Evolutionary conservation across 2,329 filamentous ascomycete species (phyloP).

Genomic region (Exophiala sp.): DNA sequence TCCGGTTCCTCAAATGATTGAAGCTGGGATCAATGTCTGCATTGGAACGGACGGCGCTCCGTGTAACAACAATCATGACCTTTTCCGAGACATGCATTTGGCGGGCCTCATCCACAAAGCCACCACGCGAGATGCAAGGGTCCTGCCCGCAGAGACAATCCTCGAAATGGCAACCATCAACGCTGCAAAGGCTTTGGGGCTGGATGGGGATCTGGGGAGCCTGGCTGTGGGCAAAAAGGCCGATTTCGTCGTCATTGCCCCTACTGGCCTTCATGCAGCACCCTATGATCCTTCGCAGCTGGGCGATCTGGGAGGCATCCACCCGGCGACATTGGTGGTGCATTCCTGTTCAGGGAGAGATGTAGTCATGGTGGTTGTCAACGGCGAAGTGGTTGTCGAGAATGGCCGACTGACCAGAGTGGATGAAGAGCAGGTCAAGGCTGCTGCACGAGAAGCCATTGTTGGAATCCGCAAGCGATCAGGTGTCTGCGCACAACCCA

Average conservation of each 20-base stretch:
- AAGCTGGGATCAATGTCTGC: conserved; percentile 41
- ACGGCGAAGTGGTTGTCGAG: not conserved
- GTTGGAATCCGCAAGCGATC: too few species aligned
- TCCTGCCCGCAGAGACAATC: conserved; percentile 42
- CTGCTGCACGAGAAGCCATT: too few species aligned
- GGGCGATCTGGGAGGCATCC: too few species aligned
- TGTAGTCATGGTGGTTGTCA: not conserved
- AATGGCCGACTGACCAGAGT: not conserved
- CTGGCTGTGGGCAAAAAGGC: conserved; percentile 40
- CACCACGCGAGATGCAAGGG: conserved; percentile 37
- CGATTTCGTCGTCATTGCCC: conserved; percentile 35
- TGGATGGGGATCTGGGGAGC: conserved; percentile 35
- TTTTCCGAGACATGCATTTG: conserved; percentile 49
- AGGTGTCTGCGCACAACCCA: too few species aligned
- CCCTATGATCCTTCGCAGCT: not conserved
- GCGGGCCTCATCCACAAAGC: conserved; percentile 47
- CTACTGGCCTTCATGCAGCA: not conserved
- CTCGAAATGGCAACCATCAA: conserved; percentile 50
- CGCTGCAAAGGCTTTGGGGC: conserved; percentile 44
- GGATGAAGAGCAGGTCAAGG: not conserved
- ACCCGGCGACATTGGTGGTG: not conserved
- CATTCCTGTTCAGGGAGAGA: not conserved
- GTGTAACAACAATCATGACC: conserved; percentile 48
- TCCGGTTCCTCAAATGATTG: conserved; percentile 34
- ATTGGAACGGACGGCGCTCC: conserved; percentile 50